Evolutionary conservation across 176 grass and related monocot species (phyloP).

Genomic region (Olyra latifolia): DNA sequence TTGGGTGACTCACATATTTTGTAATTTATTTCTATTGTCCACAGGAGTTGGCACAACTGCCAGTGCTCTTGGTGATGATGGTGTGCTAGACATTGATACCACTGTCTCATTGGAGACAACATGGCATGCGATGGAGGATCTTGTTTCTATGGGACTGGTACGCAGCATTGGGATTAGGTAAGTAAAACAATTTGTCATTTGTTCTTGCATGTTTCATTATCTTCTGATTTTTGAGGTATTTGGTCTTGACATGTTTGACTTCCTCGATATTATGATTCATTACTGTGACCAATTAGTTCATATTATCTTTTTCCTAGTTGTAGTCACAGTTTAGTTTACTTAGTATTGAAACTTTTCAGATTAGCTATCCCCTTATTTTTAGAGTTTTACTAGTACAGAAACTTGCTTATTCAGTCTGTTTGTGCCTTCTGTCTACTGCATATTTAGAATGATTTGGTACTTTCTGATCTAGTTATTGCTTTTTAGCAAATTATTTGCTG

Average conservation of each 20-base stretch:
- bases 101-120: conserved; percentile 91
- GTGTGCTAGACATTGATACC: conserved; percentile 89
- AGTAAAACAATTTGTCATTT: background rate
- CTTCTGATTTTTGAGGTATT: conserved; percentile 9
- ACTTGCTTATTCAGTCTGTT: background rate
- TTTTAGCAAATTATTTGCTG: background rate
- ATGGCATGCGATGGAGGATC: conserved; percentile 98
- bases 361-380: background rate
- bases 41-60: conserved; percentile 73
- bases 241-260: background rate
- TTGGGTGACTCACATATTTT: background rate
- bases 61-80: conserved; percentile 80
- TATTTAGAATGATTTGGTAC: background rate
- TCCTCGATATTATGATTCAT: background rate
- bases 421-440: background rate
- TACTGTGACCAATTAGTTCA: background rate
- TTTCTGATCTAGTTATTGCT: background rate
- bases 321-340: background rate
- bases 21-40: background rate
- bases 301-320: background rate
- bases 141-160: conserved; percentile 78
- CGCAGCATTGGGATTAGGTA: conserved; percentile 90
- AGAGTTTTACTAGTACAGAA: background rate
- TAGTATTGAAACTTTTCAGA: background rate
- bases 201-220: background rate